These are phyloP conservation scores for Acanthamoeba culbertsoni DNA, from an alignment of 208 protist genomes.

Conservation along the genomic window DNA sequence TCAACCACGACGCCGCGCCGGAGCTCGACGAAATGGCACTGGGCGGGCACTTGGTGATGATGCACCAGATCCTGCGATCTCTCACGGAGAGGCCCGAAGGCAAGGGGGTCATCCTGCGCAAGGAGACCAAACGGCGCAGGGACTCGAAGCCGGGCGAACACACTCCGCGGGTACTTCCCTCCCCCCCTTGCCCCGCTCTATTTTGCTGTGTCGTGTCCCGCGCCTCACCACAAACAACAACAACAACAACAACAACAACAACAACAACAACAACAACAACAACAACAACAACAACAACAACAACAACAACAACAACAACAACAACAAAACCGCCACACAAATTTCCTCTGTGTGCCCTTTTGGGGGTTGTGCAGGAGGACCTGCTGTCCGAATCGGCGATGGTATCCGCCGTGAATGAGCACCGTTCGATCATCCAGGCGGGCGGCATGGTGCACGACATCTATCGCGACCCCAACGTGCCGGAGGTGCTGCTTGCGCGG, in stretches of 20 bases:
- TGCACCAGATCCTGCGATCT: conserved; percentile 22
- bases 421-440: not conserved
- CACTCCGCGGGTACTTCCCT: not conserved
- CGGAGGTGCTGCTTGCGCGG: conserved; percentile 30
- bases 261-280: no score
- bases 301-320: no score
- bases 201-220: no score
- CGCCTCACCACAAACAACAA: not conserved
- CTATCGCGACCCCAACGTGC: conserved; percentile 51
- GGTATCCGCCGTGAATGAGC: conserved; percentile 1
- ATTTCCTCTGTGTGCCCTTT: no score
- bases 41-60: conserved; percentile 51
- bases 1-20: conserved; percentile 39
- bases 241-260: no score
- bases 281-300: no score
- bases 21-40: conserved; percentile 30
- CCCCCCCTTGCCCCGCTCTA: no score
- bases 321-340: no score
- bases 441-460: conserved; percentile 54
- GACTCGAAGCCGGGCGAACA: not conserved
- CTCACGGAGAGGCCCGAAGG: not conserved
- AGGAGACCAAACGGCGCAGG: not conserved
- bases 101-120: not conserved
- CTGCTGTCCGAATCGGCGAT: not conserved
- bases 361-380: not conserved